Conservation (phyloP, 2,329 filamentous ascomycete species). For the Aspergillus carbonarius region DNA sequence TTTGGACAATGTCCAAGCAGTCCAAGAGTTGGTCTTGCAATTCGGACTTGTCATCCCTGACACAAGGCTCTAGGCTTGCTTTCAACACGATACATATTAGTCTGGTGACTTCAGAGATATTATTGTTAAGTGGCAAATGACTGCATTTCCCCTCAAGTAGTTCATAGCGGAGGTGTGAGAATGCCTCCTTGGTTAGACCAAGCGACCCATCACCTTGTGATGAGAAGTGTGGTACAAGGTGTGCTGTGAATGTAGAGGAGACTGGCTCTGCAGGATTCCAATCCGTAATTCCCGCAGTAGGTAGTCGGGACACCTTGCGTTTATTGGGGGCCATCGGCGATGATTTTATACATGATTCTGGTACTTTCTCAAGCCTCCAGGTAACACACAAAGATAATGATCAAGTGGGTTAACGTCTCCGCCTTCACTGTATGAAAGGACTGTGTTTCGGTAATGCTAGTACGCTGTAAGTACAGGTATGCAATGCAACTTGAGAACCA, state of each 20-base stretch:
- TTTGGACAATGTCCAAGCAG: slow-evolving; percentile 73
- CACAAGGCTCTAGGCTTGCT: slow-evolving; percentile 65
- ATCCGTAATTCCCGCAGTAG: background rate
- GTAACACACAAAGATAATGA: background rate
- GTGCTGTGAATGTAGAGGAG: slow-evolving; percentile 82
- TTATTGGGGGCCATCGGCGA: background rate
- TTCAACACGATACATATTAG: slow-evolving; percentile 81
- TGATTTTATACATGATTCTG: background rate
- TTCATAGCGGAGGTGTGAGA: slow-evolving; percentile 71
- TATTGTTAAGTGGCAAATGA: slow-evolving; percentile 57
- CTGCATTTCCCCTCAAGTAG: slow-evolving; percentile 51
- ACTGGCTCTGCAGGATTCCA: slow-evolving; percentile 31
- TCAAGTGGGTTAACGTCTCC: background rate
- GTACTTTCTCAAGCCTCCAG: background rate
- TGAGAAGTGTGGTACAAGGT: slow-evolving; percentile 79
- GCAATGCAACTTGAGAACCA: background rate
- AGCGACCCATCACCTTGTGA: slow-evolving; percentile 62
- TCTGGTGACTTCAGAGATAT: slow-evolving; percentile 75
- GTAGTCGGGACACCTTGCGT: background rate
- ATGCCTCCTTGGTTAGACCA: slow-evolving; percentile 68
- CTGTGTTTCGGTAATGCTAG: background rate
- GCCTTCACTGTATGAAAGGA: background rate
- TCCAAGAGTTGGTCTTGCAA: slow-evolving; percentile 51
- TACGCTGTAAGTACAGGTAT: background rate
- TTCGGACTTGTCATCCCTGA: slow-evolving; percentile 63